These are phyloP conservation scores for Sicyos edulis DNA, from an alignment of 306 rosid species.

Conservation along the genomic window DNA sequence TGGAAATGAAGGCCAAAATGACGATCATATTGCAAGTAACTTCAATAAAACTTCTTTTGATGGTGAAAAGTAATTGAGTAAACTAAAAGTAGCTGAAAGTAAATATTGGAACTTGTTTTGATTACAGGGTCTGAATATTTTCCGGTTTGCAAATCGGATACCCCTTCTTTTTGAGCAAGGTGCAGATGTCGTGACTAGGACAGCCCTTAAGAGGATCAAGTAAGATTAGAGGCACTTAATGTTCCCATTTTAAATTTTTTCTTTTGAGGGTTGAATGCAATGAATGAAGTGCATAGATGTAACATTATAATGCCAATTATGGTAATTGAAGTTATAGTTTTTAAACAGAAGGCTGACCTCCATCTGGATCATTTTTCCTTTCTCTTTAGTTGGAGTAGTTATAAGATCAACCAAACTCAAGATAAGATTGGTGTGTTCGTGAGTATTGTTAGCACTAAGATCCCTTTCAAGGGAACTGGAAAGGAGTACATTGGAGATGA, in stretches of 20 bases:
- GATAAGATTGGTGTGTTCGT: conserved; percentile 91
- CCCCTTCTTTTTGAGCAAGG: conserved; percentile 99
- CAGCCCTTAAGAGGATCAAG: conserved; percentile 92
- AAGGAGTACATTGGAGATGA: conserved; percentile 98
- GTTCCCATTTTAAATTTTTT: conserved; percentile 10
- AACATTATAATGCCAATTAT: neutral
- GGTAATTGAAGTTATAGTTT: neutral
- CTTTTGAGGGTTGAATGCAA: neutral
- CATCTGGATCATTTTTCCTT: neutral
- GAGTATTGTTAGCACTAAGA: conserved; percentile 93
- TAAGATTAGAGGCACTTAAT: conserved; percentile 27
- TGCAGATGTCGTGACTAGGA: conserved; percentile 95
- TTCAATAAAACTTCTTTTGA: conserved; percentile 3
- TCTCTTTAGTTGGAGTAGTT: conserved; percentile 65
- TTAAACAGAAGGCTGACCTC: neutral
- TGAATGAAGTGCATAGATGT: neutral
- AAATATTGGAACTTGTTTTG: neutral
- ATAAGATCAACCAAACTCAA: conserved; percentile 92
- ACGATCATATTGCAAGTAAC: neutral
- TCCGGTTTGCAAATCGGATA: conserved; percentile 94
- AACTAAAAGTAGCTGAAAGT: neutral
- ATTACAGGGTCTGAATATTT: conserved; percentile 79
- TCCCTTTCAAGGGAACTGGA: conserved; percentile 96
- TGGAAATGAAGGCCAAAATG: neutral
- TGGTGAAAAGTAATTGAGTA: neutral